Evolutionary conservation across 768 basidiomycete genomes (phyloP).

Genomic region (Hygrophorus pudorinus): DNA sequence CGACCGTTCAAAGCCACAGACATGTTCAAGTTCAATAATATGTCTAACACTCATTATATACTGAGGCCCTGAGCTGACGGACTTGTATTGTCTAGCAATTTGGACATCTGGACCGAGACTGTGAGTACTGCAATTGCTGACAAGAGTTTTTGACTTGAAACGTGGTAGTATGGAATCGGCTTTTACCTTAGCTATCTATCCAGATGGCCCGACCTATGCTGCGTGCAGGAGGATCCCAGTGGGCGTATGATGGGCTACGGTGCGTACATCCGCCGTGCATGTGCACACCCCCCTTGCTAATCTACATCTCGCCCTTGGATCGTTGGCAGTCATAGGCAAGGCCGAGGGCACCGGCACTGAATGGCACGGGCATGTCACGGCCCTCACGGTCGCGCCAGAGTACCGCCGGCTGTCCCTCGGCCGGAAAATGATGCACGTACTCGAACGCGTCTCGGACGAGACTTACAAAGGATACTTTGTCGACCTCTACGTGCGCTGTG

Average conservation of each 20-base stretch:
- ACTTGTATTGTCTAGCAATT: conserved; percentile 46
- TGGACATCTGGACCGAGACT: conserved; percentile 97
- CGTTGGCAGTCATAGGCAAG: conserved; percentile 74
- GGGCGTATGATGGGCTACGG: conserved; percentile 92
- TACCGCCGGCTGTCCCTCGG: conserved; percentile 86
- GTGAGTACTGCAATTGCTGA: conserved; percentile 33
- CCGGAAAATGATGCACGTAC: conserved; percentile 73
- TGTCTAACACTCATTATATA: conserved; percentile 30
- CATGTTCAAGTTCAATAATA: conserved; percentile 88
- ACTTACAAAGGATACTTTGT: conserved; percentile 83
- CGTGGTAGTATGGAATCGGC: conserved; percentile 80
- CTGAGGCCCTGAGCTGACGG: background rate
- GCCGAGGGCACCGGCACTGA: conserved; percentile 70
- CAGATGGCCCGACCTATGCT: conserved; percentile 88
- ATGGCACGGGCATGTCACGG: conserved; percentile 94
- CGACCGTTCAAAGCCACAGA: conserved; percentile 84
- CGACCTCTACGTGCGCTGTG: conserved; percentile 90
- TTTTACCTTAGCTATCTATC: conserved; percentile 88
- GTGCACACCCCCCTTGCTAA: background rate
- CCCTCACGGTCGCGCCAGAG: conserved; percentile 88
- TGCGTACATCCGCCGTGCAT: conserved; percentile 27
- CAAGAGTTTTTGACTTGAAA: too few relatives aligned
- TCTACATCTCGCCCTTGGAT: background rate
- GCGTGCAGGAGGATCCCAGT: conserved; percentile 68
- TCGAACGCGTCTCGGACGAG: conserved; percentile 79